These are phyloP conservation scores for Fennellomyces sp. DNA, from an alignment of 371 early-diverging fungal species.

Conservation along the genomic window DNA sequence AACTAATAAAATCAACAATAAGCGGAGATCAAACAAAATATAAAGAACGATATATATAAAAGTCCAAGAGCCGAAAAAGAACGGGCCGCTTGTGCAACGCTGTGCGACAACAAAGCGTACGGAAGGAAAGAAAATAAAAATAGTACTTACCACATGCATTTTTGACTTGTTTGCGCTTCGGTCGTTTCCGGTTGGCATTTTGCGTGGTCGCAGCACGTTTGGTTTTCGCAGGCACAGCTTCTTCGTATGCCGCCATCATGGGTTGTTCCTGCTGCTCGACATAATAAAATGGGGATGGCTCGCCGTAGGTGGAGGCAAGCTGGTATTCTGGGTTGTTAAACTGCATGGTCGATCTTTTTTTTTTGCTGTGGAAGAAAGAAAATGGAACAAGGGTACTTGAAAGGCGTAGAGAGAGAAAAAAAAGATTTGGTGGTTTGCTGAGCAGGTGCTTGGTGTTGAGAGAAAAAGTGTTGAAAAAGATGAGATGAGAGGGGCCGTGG, in stretches of 20 bases:
- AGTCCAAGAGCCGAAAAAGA: conserved; percentile 15
- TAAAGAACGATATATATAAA: conserved; percentile 13
- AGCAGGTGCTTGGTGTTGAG: neutral
- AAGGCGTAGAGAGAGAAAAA: neutral
- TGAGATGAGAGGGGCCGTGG: neutral
- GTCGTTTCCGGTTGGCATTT: conserved; percentile 19
- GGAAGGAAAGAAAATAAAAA: conserved; percentile 4
- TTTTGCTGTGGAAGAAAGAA: too few relatives aligned
- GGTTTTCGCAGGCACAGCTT: neutral
- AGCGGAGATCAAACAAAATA: conserved; percentile 7
- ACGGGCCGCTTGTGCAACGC: conserved; percentile 3
- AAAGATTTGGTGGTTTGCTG: neutral
- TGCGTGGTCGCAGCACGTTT: neutral
- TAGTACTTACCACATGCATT: conserved; percentile 77
- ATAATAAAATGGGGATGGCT: neutral
- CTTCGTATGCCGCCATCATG: conserved; percentile 1
- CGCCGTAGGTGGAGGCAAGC: neutral
- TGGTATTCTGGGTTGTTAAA: neutral
- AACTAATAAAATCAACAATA: conserved; percentile 40
- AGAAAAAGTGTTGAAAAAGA: neutral
- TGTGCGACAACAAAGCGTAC: neutral
- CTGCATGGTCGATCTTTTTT: conserved; percentile 11
- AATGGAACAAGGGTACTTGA: too few relatives aligned
- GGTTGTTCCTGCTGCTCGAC: conserved; percentile 1
- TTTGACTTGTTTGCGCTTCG: conserved; percentile 75